Evolutionary conservation across 2,329 filamentous ascomycete genomes (phyloP).

Genomic region (Graphium sp.): DNA sequence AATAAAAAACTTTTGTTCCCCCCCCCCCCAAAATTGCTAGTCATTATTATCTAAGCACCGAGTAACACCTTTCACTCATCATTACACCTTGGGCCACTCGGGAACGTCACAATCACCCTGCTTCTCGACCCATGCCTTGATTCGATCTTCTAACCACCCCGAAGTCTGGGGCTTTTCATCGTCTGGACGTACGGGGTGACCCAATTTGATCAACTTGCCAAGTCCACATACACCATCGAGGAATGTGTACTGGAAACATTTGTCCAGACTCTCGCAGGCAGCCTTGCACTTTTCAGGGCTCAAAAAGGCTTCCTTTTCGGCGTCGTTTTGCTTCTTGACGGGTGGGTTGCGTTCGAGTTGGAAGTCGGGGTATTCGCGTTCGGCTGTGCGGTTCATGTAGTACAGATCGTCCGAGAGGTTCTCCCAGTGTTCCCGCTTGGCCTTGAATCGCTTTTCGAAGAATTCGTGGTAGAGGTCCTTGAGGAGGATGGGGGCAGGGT

Average conservation of each 20-base stretch:
- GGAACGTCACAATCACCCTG: slow-evolving; percentile 22
- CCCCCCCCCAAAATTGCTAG: too few relatives aligned
- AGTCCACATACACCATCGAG: slow-evolving; percentile 25
- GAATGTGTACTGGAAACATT: slow-evolving; percentile 29
- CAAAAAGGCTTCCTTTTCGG: slow-evolving; percentile 26
- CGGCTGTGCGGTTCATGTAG: slow-evolving; percentile 21
- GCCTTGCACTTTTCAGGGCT: slow-evolving; percentile 27
- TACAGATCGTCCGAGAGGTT: slow-evolving; percentile 31
- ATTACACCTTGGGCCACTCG: slow-evolving; percentile 20
- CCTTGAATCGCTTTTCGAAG: slow-evolving; percentile 23
- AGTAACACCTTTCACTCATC: slow-evolving; percentile 2
- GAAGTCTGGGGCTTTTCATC: slow-evolving; percentile 18
- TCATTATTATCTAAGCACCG: too few relatives aligned
- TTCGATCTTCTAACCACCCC: slow-evolving; percentile 28
- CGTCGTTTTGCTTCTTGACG: slow-evolving; percentile 18
- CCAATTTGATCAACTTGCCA: slow-evolving; percentile 23
- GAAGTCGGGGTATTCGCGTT: slow-evolving; percentile 14
- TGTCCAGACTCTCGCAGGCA: slow-evolving; percentile 24
- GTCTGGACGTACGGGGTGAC: slow-evolving; percentile 16
- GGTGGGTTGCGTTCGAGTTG: slow-evolving; percentile 18
- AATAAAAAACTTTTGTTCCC: too few relatives aligned
- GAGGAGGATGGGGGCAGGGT: slow-evolving; percentile 26
- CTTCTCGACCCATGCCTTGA: slow-evolving; percentile 26
- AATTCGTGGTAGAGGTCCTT: slow-evolving; percentile 31
- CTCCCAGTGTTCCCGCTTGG: slow-evolving; percentile 29